Evolutionary conservation across 352 stramenopile genomes (phyloP).

Genomic region (Peronospora tabacina): DNA sequence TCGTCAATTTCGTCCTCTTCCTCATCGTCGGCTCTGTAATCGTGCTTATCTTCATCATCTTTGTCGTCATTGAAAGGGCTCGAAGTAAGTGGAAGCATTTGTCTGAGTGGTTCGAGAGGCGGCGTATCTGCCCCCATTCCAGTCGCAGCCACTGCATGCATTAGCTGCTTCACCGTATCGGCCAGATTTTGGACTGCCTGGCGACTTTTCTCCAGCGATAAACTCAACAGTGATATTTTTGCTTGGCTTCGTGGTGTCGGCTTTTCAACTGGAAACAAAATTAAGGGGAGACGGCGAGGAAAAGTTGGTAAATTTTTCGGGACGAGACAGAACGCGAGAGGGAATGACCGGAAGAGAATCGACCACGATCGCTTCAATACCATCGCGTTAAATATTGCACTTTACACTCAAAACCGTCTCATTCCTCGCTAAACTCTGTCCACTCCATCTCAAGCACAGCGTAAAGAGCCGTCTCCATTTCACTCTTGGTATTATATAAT

Average conservation of each 20-base stretch:
- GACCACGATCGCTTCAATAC: conserved; percentile 5
- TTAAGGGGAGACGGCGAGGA: neutral
- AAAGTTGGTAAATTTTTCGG: neutral
- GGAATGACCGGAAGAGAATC: conserved; percentile 7
- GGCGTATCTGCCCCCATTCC: conserved; percentile 16
- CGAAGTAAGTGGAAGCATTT: neutral
- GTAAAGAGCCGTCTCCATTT: conserved; percentile 92
- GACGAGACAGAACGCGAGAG: conserved; percentile 13
- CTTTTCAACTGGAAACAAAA: conserved; percentile 9
- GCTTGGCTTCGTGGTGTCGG: neutral
- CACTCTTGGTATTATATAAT: conserved; percentile 73
- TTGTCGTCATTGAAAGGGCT: conserved; percentile 7
- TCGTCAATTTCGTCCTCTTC: conserved; percentile 7
- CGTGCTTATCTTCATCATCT: conserved; percentile 5
- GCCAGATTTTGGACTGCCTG: conserved; percentile 6
- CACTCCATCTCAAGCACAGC: conserved; percentile 94
- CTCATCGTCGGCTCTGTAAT: conserved; percentile 19
- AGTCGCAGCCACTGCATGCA: conserved; percentile 15
- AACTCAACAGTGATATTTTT: conserved; percentile 3
- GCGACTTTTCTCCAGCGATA: conserved; percentile 4
- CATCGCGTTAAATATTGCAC: conserved; percentile 26
- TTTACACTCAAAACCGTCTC: conserved; percentile 5
- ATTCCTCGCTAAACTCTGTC: conserved; percentile 90
- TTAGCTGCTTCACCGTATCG: conserved; percentile 5
- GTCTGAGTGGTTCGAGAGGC: neutral